Evolutionary conservation across 306 rosid genomes (phyloP).

Genomic region (Herpetospermum pedunculosum): DNA sequence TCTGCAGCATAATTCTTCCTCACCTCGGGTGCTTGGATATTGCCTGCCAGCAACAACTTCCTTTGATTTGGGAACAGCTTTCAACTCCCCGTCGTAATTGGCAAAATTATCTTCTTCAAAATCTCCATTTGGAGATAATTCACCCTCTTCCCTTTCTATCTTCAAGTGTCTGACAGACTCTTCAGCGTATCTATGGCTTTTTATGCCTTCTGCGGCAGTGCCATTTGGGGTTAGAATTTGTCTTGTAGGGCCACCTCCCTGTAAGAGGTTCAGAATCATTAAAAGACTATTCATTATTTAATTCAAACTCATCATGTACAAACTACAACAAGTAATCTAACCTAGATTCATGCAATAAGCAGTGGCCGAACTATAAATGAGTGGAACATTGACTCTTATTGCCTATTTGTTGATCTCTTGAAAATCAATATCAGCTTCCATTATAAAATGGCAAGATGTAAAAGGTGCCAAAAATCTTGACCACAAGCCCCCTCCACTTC

Average conservation of each 20-base stretch:
- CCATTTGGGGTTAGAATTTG: slow-evolving; percentile 52
- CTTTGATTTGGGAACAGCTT: slow-evolving; percentile 37
- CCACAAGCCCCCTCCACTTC: background rate
- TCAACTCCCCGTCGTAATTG: slow-evolving; percentile 46
- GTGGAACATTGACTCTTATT: background rate
- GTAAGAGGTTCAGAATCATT: slow-evolving; percentile 8
- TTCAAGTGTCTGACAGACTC: slow-evolving; percentile 56
- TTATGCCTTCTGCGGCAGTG: slow-evolving; percentile 31
- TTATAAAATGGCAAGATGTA: background rate
- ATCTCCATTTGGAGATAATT: slow-evolving; percentile 95
- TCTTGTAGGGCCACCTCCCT: slow-evolving; percentile 74
- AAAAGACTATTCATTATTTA: slow-evolving; percentile 7
- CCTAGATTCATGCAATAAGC: background rate
- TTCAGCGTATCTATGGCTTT: slow-evolving; percentile 43
- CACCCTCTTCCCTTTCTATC: slow-evolving; percentile 96
- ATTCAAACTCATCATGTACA: background rate
- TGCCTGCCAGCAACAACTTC: slow-evolving; percentile 36
- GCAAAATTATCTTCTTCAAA: slow-evolving; percentile 88
- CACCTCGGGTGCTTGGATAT: slow-evolving; percentile 44
- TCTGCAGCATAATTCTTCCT: slow-evolving; percentile 44
- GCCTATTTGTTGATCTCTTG: background rate
- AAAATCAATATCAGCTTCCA: background rate
- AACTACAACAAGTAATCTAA: background rate
- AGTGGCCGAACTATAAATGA: background rate
- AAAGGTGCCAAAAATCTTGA: background rate